Evolutionary conservation across 805 yeast genomes (phyloP), one percentile per base, ranked within the genome.

Genomic region (Nakazawaea laoshanensis): DNA sequence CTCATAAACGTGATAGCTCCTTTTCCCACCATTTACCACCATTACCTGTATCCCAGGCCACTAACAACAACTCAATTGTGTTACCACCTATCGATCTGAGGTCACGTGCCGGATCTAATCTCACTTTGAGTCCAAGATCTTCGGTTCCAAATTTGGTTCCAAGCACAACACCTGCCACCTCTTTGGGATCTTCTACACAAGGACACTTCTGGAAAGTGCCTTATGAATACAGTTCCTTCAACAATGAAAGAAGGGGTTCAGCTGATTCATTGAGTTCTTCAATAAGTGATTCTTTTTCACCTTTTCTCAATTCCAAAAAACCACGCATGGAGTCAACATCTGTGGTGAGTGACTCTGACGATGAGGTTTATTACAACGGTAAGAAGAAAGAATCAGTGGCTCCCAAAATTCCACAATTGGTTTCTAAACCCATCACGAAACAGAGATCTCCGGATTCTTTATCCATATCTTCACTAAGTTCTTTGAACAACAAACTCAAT

Each of bases 161-260:
- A 16, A 33, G 15, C 21, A 7, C 33, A 23, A n/a, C 18, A 11
- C 4, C 34, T 9, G 10, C 14, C 10, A 14, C 32, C n/a, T 13
- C 29, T 8, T 7, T 30, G 9, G 8, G 18, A 5, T 31, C 35
- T 20, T 7, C 14, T 10, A 52, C 63, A 4, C 63, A 57, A 38
- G 60, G 56, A n/a, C 69, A 68, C 7, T 70, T 74, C 49, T 74
- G 80, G 80, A 74, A 70, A 44, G 79, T 71, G 4, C 79, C 79
- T 5, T 70, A 69, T 45, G 75, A 70, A 40, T 65, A 70, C 66
- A 76, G 77, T 0, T 35, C 43, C 19, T 44, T 31, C 27, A 36
- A 30, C 22, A 27, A 23, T 37, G 48, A 57, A 19, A 46, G 71
- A 28, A 49, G 74, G 31, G 59, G 62, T 3, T 70, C 77, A 2